Evolutionary conservation across 768 basidiomycete species (phyloP).

Genomic region (Mycena crocata): DNA sequence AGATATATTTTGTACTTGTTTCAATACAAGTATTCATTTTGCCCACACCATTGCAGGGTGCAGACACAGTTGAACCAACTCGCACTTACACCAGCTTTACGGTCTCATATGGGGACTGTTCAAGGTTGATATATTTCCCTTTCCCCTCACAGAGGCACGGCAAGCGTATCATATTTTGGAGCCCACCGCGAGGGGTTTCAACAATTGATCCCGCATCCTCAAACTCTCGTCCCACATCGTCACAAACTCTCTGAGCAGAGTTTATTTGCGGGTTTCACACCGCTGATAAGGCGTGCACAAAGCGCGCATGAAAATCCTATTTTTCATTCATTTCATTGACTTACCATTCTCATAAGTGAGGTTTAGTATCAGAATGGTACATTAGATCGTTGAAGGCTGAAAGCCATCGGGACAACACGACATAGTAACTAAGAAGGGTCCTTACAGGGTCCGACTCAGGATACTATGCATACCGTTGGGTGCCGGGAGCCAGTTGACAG

Average conservation of each 20-base stretch:
- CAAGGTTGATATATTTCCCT: background rate
- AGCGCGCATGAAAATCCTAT: no score
- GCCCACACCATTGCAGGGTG: background rate
- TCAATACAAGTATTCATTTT: background rate
- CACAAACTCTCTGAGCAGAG: background rate
- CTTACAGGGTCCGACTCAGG: no score
- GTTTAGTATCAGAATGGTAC: no score
- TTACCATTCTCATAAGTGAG: no score
- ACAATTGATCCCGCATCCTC: slow-evolving; percentile 13
- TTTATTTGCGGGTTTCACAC: background rate
- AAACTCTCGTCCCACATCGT: slow-evolving; percentile 1
- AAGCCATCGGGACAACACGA: no score
- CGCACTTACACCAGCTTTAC: background rate
- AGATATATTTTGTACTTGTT: background rate
- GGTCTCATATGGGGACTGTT: background rate
- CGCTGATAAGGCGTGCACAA: no score
- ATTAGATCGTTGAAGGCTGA: no score
- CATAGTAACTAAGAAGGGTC: no score
- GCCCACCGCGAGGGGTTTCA: slow-evolving; percentile 33
- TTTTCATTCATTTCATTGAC: no score
- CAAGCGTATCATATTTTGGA: slow-evolving; percentile 27
- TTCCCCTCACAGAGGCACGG: slow-evolving; percentile 30
- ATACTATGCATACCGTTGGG: no score
- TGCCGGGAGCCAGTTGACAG: no score
- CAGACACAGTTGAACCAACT: background rate